A percentile compares a stretch with the other conserved stretches of the same genome.
Conservation (phyloP, 2,329 filamentous ascomycete genomes). For the Talaromyces rugulosus region DNA sequence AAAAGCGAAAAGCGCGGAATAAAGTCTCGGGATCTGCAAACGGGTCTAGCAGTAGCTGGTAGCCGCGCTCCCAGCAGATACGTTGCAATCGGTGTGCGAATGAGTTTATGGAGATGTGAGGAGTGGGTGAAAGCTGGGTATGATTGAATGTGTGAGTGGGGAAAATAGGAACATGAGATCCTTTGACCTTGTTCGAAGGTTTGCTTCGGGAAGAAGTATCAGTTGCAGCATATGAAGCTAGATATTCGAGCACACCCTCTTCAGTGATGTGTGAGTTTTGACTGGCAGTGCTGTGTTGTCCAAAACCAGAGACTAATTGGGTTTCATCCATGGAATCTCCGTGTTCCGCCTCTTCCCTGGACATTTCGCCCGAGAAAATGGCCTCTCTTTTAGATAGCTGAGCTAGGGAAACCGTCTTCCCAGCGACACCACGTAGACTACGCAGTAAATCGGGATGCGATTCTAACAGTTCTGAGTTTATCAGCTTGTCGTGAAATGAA, state of each 20-base stretch:
- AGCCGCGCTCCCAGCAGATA: constrained; percentile 59
- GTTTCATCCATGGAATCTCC: not conserved
- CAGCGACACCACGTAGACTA: constrained; percentile 54
- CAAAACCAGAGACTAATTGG: not conserved
- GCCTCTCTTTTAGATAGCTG: constrained; percentile 40
- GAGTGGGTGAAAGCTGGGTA: constrained; percentile 44
- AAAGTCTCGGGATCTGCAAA: constrained; percentile 48
- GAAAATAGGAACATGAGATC: not conserved
- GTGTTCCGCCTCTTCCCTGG: not conserved
- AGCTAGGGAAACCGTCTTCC: constrained; percentile 55
- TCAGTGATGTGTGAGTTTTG: not conserved
- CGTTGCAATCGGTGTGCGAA: constrained; percentile 71
- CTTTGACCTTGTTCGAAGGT: not conserved
- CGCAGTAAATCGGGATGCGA: constrained; percentile 54
- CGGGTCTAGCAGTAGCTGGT: constrained; percentile 49
- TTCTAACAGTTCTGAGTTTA: constrained; percentile 56
- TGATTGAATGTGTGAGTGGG: constrained; percentile 18
- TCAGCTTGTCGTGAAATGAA: constrained; percentile 60
- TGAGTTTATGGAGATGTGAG: constrained; percentile 59
- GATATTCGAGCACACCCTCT: not conserved
- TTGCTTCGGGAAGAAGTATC: not conserved
- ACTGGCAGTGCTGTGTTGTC: not conserved
- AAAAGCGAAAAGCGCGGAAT: constrained; percentile 64
- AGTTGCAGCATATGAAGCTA: not conserved
- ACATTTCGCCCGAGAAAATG: constrained; percentile 29